Conservation (phyloP, 1,284 basidiomycete genomes). For the Cutaneotrichosporon spelunceum region DNA sequence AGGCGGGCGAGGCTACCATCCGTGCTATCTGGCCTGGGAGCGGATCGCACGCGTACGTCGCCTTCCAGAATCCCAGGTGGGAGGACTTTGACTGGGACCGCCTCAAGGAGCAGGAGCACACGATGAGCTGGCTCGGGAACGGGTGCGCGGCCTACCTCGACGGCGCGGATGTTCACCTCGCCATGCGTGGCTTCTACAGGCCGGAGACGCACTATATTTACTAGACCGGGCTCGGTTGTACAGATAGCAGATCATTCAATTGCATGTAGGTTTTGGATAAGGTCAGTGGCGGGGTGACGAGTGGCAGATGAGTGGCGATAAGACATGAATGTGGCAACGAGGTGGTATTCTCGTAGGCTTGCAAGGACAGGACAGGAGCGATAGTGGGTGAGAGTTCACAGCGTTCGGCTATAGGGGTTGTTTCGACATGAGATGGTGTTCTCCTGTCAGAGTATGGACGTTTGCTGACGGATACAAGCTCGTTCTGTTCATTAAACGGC, state of each 20-base stretch:
- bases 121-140: conserved; percentile 19
- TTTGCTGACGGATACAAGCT: no score
- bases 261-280: not conserved
- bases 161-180: conserved; percentile 11
- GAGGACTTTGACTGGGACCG: conserved; percentile 36
- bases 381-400: no score
- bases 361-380: no score
- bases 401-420: no score
- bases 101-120: conserved; percentile 3
- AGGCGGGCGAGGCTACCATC: conserved; percentile 15
- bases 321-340: no score
- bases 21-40: conserved; percentile 30
- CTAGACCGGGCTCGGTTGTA: not conserved
- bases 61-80: conserved; percentile 35
- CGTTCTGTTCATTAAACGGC: no score
- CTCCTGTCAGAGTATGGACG: no score
- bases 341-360: no score
- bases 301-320: no score
- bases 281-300: no score
- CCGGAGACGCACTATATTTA: conserved; percentile 3
- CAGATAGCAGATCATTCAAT: not conserved
- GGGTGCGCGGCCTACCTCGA: conserved; percentile 6
- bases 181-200: conserved; percentile 19
- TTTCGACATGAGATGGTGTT: no score
- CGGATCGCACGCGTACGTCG: conserved; percentile 26